phyloP scores from a whole-genome alignment of 352 stramenopile species.

The Phytopythium delawarense region DNA sequence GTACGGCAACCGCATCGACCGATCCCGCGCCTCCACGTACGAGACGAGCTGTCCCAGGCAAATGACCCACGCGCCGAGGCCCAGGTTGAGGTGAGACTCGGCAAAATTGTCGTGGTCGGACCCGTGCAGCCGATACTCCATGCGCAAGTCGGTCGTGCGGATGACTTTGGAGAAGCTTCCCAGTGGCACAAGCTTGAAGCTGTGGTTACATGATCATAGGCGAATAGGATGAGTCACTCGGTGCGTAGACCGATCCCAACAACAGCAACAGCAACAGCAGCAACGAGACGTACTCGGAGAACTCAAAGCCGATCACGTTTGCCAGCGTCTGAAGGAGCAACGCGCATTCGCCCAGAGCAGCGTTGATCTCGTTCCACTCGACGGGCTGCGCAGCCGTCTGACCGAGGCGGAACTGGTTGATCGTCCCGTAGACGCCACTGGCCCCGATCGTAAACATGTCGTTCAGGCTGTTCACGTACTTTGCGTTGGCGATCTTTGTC shows the following conservation, averaged over 20 bases:
- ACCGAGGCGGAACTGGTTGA: constrained; percentile 82
- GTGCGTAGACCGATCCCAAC: background rate
- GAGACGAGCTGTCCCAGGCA: constrained; percentile 69
- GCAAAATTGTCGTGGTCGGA: constrained; percentile 82
- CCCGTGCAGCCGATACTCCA: constrained; percentile 84
- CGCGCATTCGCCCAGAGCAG: constrained; percentile 68
- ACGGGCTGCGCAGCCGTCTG: constrained; percentile 47
- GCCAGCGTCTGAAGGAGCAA: constrained; percentile 66
- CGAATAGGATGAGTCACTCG: constrained; percentile 4
- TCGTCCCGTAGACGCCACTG: constrained; percentile 71
- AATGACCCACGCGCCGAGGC: constrained; percentile 72
- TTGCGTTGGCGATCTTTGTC: constrained; percentile 28
- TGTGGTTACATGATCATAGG: constrained; percentile 14
- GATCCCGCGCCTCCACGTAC: constrained; percentile 49
- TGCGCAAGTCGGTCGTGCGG: constrained; percentile 63
- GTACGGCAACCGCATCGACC: constrained; percentile 67
- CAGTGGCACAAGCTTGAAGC: constrained; percentile 84
- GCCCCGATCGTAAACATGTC: constrained; percentile 80
- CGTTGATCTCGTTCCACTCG: constrained; percentile 90
- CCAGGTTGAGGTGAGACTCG: constrained; percentile 85
- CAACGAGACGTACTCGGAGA: constrained; percentile 51
- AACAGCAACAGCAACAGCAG: constrained; percentile 4
- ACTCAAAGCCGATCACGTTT: constrained; percentile 50
- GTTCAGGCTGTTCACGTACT: constrained; percentile 57
- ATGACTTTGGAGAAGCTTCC: constrained; percentile 88